Evolutionary conservation across 179 eudicot species (phyloP).

Genomic region (Camellia oleifera): DNA sequence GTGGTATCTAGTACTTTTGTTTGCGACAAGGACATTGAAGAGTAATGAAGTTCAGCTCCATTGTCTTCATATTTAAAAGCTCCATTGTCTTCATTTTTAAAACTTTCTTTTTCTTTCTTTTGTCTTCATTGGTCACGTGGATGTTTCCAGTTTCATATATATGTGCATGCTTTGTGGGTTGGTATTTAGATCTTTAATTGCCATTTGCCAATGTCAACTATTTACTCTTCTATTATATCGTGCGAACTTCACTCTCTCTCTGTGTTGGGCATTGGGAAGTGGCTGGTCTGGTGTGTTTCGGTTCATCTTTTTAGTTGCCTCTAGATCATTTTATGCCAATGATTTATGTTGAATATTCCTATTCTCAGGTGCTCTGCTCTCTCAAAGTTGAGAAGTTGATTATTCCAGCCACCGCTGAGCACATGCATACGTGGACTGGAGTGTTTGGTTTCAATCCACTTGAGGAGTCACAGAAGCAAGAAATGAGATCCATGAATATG

Average conservation of each 20-base stretch:
- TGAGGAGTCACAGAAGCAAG: constrained; percentile 56
- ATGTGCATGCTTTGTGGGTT: background rate
- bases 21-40: background rate
- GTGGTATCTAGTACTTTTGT: background rate
- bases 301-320: background rate
- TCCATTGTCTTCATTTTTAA: background rate
- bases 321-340: background rate
- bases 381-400: constrained; percentile 73
- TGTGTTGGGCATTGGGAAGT: background rate
- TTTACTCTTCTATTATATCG: background rate
- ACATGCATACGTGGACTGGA: constrained; percentile 85
- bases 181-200: background rate
- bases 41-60: background rate
- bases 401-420: constrained; percentile 93
- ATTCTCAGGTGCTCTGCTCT: constrained; percentile 57
- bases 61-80: background rate
- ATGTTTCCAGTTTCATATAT: background rate
- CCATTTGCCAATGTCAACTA: background rate
- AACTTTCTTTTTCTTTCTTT: background rate
- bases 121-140: background rate
- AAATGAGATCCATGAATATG: constrained; percentile 75
- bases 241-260: background rate
- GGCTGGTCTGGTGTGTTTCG: background rate
- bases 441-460: constrained; percentile 69
- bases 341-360: constrained; percentile 11